phyloP scores from a whole-genome alignment of 495 filamentous ascomycete species.

The Bacidia rubella region DNA sequence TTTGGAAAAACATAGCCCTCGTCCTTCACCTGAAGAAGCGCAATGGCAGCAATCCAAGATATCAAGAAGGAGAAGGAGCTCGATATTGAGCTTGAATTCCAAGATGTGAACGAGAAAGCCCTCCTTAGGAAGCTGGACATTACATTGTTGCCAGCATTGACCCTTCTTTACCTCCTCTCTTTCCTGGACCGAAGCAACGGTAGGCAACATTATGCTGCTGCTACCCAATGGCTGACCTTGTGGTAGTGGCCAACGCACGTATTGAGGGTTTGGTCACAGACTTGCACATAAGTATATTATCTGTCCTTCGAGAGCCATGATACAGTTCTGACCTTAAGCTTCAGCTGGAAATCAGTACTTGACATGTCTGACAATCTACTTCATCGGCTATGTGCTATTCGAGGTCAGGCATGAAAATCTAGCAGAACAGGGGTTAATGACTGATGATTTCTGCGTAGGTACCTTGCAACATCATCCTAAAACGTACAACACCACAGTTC shows the following conservation, averaged over 20 bases:
- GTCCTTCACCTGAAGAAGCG: neutral
- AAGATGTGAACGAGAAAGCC: slow-evolving; percentile 40
- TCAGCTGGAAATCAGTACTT: slow-evolving; percentile 56
- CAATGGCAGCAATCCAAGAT: neutral
- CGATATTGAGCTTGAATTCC: neutral
- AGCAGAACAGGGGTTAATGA: too few species aligned
- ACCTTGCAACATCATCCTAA: slow-evolving; percentile 62
- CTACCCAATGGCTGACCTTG: neutral
- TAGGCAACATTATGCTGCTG: slow-evolving; percentile 15
- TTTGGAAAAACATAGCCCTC: neutral
- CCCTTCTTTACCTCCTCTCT: slow-evolving; percentile 55
- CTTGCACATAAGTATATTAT: slow-evolving; percentile 41
- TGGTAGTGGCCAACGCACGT: slow-evolving; percentile 40
- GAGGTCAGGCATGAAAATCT: slow-evolving; percentile 27
- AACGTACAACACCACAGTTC: slow-evolving; percentile 50
- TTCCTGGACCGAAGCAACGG: slow-evolving; percentile 68
- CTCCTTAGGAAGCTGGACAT: slow-evolving; percentile 54
- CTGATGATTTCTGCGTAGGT: slow-evolving; percentile 27
- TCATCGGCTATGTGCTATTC: slow-evolving; percentile 62
- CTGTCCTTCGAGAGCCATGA: too few species aligned
- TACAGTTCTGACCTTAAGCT: too few species aligned
- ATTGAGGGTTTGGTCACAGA: slow-evolving; percentile 52
- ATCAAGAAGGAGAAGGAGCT: neutral
- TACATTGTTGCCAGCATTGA: slow-evolving; percentile 50
- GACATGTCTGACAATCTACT: slow-evolving; percentile 58